Evolutionary conservation across 78 protist genomes (phyloP).

Genomic region (Paratrimastix pyriformis): DNA sequence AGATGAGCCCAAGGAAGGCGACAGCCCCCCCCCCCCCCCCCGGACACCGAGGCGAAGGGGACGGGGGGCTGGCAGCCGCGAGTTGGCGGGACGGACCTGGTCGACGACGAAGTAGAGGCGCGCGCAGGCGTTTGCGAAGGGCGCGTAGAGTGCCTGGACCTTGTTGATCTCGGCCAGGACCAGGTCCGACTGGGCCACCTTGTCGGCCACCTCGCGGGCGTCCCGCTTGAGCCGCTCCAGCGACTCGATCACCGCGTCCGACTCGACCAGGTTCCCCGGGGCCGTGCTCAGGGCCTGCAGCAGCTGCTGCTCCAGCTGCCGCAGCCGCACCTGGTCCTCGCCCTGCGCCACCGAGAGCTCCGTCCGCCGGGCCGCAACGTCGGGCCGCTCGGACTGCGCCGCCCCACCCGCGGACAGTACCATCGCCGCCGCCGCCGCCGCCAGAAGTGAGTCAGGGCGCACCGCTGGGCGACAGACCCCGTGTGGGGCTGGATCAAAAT

Average conservation of each 20-base stretch:
- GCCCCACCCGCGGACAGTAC: too few relatives aligned
- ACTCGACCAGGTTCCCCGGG: conserved; percentile 75
- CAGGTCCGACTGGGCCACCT: conserved; percentile 60
- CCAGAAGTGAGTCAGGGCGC: too few relatives aligned
- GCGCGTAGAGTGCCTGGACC: conserved; percentile 50
- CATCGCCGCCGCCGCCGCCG: too few relatives aligned
- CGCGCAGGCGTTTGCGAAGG: conserved; percentile 58
- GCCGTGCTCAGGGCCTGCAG: conserved; percentile 59
- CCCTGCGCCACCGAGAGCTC: conserved; percentile 66
- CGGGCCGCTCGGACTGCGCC: conserved; percentile 65
- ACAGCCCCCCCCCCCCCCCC: too few relatives aligned
- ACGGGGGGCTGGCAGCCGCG: too few relatives aligned
- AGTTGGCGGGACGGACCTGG: too few relatives aligned
- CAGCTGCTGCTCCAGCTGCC: conserved; percentile 73
- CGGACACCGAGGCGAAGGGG: too few relatives aligned
- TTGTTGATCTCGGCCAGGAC: conserved; percentile 47
- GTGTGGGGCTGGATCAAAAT: neutral
- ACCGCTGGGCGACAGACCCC: too few relatives aligned
- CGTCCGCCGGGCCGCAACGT: conserved; percentile 65
- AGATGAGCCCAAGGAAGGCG: too few relatives aligned
- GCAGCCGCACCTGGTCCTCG: conserved; percentile 63
- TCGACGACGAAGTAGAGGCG: conserved; percentile 72
- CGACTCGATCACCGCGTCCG: conserved; percentile 67
- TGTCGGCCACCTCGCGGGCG: conserved; percentile 53
- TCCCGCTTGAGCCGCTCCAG: conserved; percentile 71